Evolutionary conservation across 2,329 filamentous ascomycete genomes (phyloP).

Genomic region (Paraphaeosphaeria minitans): DNA sequence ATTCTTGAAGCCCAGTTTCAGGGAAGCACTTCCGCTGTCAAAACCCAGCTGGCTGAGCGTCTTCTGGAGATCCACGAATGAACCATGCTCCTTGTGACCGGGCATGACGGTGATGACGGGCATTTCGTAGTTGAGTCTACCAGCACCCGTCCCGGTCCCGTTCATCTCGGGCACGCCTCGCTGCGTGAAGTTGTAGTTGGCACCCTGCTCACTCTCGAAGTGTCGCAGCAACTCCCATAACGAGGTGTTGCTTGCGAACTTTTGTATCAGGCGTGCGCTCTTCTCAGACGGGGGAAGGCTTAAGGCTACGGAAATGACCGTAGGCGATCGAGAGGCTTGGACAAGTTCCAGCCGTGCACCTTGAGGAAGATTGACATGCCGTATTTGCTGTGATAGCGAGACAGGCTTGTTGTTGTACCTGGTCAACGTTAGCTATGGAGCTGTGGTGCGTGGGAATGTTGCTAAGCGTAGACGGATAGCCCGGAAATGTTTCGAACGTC

Average conservation of each 20-base stretch:
- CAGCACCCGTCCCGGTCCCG: conserved; percentile 61
- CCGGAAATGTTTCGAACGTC: not conserved
- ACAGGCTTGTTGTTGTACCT: conserved; percentile 76
- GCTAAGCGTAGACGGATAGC: not conserved
- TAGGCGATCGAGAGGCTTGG: conserved; percentile 81
- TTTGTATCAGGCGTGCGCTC: conserved; percentile 75
- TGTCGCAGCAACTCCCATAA: conserved; percentile 89
- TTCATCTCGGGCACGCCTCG: conserved; percentile 71
- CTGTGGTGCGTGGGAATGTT: too few relatives aligned
- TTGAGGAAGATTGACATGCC: conserved; percentile 78
- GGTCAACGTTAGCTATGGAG: conserved; percentile 9
- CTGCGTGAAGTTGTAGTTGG: conserved; percentile 77
- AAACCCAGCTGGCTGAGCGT: conserved; percentile 85
- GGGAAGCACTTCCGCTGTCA: conserved; percentile 78
- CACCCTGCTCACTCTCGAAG: conserved; percentile 69
- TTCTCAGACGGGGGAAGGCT: conserved; percentile 79
- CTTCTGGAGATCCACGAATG: conserved; percentile 84
- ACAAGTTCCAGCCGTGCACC: conserved; percentile 94
- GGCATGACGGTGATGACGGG: conserved; percentile 85
- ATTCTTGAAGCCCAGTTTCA: conserved; percentile 76
- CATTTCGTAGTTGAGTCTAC: conserved; percentile 85
- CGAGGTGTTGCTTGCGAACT: conserved; percentile 85
- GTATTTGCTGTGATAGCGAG: conserved; percentile 82
- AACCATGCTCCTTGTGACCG: conserved; percentile 68
- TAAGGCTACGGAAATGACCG: conserved; percentile 85